Evolutionary conservation across 2,329 filamentous ascomycete species (phyloP), one percentile per base, ranked within the genome.

Genomic region (Pyrenophora teres): DNA sequence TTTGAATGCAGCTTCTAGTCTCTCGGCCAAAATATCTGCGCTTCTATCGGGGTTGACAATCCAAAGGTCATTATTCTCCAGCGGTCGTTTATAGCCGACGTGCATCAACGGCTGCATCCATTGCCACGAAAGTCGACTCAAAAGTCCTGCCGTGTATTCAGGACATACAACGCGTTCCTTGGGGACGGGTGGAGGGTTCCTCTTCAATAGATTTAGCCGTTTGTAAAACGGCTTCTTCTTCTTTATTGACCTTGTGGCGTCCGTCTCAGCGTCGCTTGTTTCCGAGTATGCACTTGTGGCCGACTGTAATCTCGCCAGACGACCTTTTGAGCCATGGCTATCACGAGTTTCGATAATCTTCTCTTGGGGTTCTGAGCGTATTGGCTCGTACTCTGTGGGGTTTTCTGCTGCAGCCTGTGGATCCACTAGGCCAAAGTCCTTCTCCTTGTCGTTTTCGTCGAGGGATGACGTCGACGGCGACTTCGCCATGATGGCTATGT

Each of bases 91-190:
- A 74, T 97, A 97, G 31, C 94, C 94, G 33, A 86, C 83, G 6
- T 57, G 59, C 92, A 97, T 97, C 48, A 97, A 70, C 1, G 90
- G 87, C 0, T 86, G 85, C 81, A 97, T 93, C 93, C 93, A 97
- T 71, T 91, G 85, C 69, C 96, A 97, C 3, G 87, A 88, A 18
- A 96, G 71, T 50, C 80, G 71, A 75, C 90, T 96, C 57, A 94
- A 82, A 66, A 92, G 87, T 2, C 82, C 77, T 4, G 92, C 92
- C 3, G 77, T 80, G 69, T 90, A 80, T 75, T 97, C 92, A 56
- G 82, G 83, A 5, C 85, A 92, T 0, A 80, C 73, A 8, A 66
- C 66, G 25, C 83, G 75, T 60, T 81, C 75, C 21, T 80, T 70
- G 1, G 84, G 84, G 2, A 86, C 71, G 2, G 83, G 81, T n/a